Conservation (phyloP, 495 filamentous ascomycete species). For the Glarea lozoyensis region DNA sequence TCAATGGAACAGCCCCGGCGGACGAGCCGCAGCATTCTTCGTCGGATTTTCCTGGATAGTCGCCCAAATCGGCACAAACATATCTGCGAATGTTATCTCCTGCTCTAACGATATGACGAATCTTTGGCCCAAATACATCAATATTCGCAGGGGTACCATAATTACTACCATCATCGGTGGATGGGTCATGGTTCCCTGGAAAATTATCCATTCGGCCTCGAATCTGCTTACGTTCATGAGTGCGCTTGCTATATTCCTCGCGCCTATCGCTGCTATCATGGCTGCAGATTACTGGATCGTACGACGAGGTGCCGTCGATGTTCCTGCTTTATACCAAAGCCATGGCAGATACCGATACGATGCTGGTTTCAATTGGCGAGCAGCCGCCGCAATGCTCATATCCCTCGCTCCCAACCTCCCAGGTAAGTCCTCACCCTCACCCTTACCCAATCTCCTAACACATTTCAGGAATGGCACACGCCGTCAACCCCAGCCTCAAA, state of each 20-base stretch:
- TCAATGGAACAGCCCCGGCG: slow-evolving; percentile 18
- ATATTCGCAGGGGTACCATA: slow-evolving; percentile 46
- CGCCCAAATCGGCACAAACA: slow-evolving; percentile 47
- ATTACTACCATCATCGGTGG: slow-evolving; percentile 34
- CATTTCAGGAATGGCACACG: background rate
- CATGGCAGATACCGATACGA: slow-evolving; percentile 43
- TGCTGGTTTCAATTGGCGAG: slow-evolving; percentile 54
- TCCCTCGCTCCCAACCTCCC: slow-evolving; percentile 54
- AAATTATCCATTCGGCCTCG: slow-evolving; percentile 46
- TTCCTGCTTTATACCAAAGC: slow-evolving; percentile 43
- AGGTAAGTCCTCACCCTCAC: slow-evolving; percentile 6
- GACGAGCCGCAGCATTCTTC: slow-evolving; percentile 44
- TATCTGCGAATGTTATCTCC: slow-evolving; percentile 45
- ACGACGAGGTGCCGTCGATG: slow-evolving; percentile 45
- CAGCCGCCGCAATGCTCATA: slow-evolving; percentile 50
- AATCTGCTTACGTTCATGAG: slow-evolving; percentile 51
- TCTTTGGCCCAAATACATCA: slow-evolving; percentile 45
- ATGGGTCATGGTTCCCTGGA: slow-evolving; percentile 52
- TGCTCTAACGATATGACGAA: slow-evolving; percentile 49
- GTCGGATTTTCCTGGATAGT: slow-evolving; percentile 37
- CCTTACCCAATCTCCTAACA: slow-evolving; percentile 20
- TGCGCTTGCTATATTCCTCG: slow-evolving; percentile 56
- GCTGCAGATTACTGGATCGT: slow-evolving; percentile 58
- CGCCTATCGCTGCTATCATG: slow-evolving; percentile 58
- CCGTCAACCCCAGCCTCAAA: slow-evolving; percentile 8